Base-by-base conservation (phyloP, 345 rosid genomes). In the Turritis glabra region DNA sequence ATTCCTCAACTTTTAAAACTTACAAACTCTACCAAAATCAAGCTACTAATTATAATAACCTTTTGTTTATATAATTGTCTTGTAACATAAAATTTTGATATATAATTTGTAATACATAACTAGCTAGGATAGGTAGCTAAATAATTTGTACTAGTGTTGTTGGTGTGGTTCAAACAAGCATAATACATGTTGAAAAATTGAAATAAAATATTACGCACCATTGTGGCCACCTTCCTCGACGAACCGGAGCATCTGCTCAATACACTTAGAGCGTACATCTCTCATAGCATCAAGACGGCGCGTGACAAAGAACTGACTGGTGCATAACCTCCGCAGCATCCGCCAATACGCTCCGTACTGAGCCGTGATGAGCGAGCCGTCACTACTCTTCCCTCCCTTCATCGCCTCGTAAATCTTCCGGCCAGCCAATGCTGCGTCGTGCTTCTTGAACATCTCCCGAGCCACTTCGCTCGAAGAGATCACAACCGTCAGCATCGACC, bases 291-390 rank as follows among this genome's bases (percentile, higher is more conserved):
- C 94, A 3, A 92, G 85, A 7, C 96, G 87, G 59, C 85, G 79
- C 0, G 82, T 67, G 22, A 80, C 84, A 51, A 92, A 92, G 76
- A 92, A 90, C 72, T 92, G 87, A 25, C 83, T 81, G 47, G 85
- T 87, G 75, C 85, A 81, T 0, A 92, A 70, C 8, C 98, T 83
- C 54, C 96, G 71, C 10, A 90, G 38, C 87, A 90, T 84, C 15
- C 94, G 81, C 96, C 98, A 92, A 29, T 88, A 85, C 0, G 89
- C 63, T 9, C 98, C 98, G 26, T 90, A 92, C 61, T 88, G 96
- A 27, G 96, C 68, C 1, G 94, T 92, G 64, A 92, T 87, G 1
- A 90, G 64, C 0, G 94, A 90, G 4, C 92, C 91, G 15, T 86
- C 90, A 7, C 79, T 71, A 8, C 71, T 77, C 67, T 77, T 71